Evolutionary conservation across 2,329 filamentous ascomycete genomes (phyloP), one percentile per base, ranked within the genome.

Genomic region (Fonsecaea pugnacius): DNA sequence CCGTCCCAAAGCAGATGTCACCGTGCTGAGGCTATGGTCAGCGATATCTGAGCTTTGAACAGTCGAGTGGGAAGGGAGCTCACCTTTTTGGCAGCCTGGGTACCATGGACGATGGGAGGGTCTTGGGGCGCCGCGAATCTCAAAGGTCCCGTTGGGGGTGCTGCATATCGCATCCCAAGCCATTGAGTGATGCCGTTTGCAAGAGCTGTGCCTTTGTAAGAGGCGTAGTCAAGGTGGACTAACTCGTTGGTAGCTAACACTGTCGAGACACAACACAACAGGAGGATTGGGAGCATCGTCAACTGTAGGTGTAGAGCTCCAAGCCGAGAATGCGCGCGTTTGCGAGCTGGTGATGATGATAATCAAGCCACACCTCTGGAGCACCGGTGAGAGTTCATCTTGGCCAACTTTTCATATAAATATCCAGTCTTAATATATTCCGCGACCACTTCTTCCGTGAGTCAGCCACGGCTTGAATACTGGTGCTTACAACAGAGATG

Each of bases 101-200:
- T 72, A 1, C 76, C 78, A 2, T 75, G 64, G 18, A 79, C 76
- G 1, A 73, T 69, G 0, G 77, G 67, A 1, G 90, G 90, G 73
- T 91, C 87, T 70, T 83, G 78, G 0, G 91, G 89, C 12, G 87
- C 85, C 59, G 82, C 79, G 72, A 92, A 94, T 21, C 91, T 83
- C 65, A 91, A 73, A 5, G 84, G 70, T 1, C 87, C 88, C 1
- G 89, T 62, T 0, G 91, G 91, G 14, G 90, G 80, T 4, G 88
- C 87, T 1, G 90, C 91, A 78, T 87, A 95, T 50, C 89, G 85
- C 67, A 95, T 85, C 1, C 90, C 91, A 7, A 91, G 82, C 89
- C 89, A 94, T 74, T 89, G 83, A 2, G 84, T 86, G 54, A 92
- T 78, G 1, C 87, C 88, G 69, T 85, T 84, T 0, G 75, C 69